Conservation (phyloP, 495 filamentous ascomycete species). For the Penicillium turbatum region DNA sequence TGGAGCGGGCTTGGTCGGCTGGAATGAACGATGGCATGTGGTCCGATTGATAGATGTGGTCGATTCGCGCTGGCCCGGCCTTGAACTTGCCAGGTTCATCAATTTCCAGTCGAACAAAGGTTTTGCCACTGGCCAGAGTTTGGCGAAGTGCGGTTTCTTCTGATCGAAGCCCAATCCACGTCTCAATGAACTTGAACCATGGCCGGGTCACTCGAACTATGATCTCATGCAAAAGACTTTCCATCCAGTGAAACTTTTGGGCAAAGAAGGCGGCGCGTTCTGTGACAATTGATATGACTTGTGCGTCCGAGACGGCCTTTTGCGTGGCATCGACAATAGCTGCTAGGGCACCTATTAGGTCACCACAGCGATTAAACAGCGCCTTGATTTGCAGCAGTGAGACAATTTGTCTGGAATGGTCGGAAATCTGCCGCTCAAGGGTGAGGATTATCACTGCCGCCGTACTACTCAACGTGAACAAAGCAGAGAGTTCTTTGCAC, state of each 20-base stretch:
- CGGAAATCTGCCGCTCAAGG: slow-evolving; percentile 35
- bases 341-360: slow-evolving; percentile 59
- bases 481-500: slow-evolving; percentile 26
- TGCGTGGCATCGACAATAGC: slow-evolving; percentile 54
- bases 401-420: slow-evolving; percentile 18
- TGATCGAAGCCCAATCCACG: slow-evolving; percentile 70
- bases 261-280: slow-evolving; percentile 59
- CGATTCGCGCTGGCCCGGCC: slow-evolving; percentile 47
- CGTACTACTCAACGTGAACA: slow-evolving; percentile 37
- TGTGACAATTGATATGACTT: slow-evolving; percentile 64
- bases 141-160: slow-evolving; percentile 46
- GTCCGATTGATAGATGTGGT: slow-evolving; percentile 56
- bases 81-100: slow-evolving; percentile 50
- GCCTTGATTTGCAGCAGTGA: slow-evolving; percentile 62
- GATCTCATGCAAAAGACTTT: slow-evolving; percentile 60
- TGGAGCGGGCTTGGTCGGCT: slow-evolving; percentile 55
- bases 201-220: slow-evolving; percentile 58
- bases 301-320: slow-evolving; percentile 56
- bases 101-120: slow-evolving; percentile 58
- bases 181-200: slow-evolving; percentile 67
- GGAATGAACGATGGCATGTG: slow-evolving; percentile 66
- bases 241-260: slow-evolving; percentile 56
- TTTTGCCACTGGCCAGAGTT: slow-evolving; percentile 41
- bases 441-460: slow-evolving; percentile 34
- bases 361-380: slow-evolving; percentile 58